Evolutionary conservation across 495 filamentous ascomycete genomes (phyloP), one percentile per base, ranked within the genome.

Genomic region (Lasiosphaeria ovina): DNA sequence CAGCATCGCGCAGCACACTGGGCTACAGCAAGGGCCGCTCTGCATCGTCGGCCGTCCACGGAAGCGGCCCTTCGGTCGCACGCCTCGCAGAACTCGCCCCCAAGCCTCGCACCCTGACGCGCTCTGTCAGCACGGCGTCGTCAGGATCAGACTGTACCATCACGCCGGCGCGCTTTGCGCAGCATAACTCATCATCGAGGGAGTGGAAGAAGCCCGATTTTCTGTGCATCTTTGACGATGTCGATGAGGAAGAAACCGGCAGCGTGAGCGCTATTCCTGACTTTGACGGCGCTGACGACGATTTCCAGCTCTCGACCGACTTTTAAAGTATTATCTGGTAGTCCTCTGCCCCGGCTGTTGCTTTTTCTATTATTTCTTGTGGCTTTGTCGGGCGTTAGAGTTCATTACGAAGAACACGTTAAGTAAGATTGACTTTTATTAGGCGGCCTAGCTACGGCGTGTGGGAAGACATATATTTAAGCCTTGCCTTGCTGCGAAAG

Each of bases 11-110:
- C 55, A 89, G 83, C 51, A 96, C 92, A 0, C 74, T 97, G 34
- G 92, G 92, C 6, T 93, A 92, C 69, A 85, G 84, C 54, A 90
- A 88, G 67, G 91, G 92, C 34, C 81, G 91, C 14, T 80, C 79
- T 14, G 81, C 86, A 12, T 87, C 87, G 1, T 70, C 71, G 6
- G 67, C 69, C 6, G 66, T 81, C 11, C 66, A 73, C 9, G 69
- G 65, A 33, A 60, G 66, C 35, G 71, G 49, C 2, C 55, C 51
- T 6, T 35, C 64, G 36, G 42, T 38, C 49, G 55, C 32, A 44
- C 51, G 58, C 14, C 61, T 51, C 33, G 44, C 59, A 9, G 63
- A 62, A 40, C 48, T 55, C 17, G 57, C 51, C 9, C 24, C 70
- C 16, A 60, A 62, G 48, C 44, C 73, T 57, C 62, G 65, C 10